phyloP scores from a whole-genome alignment of 352 stramenopile species.

The Phytophthora boehmeriae region DNA sequence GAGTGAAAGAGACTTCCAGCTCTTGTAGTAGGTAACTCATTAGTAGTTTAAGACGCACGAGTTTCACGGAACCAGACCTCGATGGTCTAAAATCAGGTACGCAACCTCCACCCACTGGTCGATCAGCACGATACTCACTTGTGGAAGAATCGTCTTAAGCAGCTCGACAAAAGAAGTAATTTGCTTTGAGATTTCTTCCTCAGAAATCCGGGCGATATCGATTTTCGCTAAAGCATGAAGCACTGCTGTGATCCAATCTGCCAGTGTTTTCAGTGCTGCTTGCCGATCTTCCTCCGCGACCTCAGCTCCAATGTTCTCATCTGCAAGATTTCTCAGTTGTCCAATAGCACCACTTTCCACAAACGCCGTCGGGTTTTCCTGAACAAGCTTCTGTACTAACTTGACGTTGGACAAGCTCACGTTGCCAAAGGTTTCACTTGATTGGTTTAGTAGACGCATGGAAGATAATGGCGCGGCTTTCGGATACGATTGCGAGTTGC shows the following conservation, averaged over 20 bases:
- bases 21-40: constrained; percentile 47
- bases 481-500: constrained; percentile 47
- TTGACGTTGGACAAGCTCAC: constrained; percentile 44
- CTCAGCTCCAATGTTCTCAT: constrained; percentile 45
- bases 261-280: constrained; percentile 56
- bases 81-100: constrained; percentile 53
- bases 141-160: constrained; percentile 49
- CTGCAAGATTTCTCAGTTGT: constrained; percentile 37
- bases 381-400: constrained; percentile 55
- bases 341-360: constrained; percentile 29
- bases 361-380: constrained; percentile 45
- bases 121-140: constrained; percentile 63
- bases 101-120: constrained; percentile 65
- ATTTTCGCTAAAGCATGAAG: constrained; percentile 49
- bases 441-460: constrained; percentile 61
- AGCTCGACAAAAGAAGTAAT: constrained; percentile 36
- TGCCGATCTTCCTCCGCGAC: constrained; percentile 64
- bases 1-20: constrained; percentile 62
- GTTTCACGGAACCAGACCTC: constrained; percentile 21
- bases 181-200: constrained; percentile 18
- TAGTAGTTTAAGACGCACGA: constrained; percentile 25
- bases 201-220: constrained; percentile 4
- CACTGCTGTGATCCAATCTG: constrained; percentile 55
- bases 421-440: constrained; percentile 39
- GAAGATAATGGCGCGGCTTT: constrained; percentile 56